A percentile compares a stretch with the other conserved stretches of the same genome.
phyloP scores from a whole-genome alignment of 192 early-diverging fungal genomes.

The Gryganskiella cystojenkinii region DNA sequence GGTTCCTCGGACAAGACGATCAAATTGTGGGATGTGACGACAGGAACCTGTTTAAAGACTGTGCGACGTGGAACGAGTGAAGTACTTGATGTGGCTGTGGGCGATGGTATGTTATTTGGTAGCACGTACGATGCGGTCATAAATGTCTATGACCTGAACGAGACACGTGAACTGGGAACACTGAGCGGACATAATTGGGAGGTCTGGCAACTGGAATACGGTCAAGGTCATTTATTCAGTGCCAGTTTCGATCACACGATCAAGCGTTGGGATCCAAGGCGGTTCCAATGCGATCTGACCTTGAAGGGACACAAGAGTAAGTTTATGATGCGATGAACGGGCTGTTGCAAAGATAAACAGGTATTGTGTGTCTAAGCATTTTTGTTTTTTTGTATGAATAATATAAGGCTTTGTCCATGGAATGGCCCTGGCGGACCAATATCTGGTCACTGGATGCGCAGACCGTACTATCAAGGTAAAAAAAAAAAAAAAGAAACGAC shows the following conservation, averaged over 20 bases:
- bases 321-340: neutral
- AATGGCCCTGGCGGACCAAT: slow-evolving; percentile 43
- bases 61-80: slow-evolving; percentile 58
- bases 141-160: slow-evolving; percentile 48
- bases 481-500: too few species aligned
- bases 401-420: slow-evolving; percentile 59
- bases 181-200: slow-evolving; percentile 66
- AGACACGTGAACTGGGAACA: slow-evolving; percentile 30
- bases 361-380: too few species aligned
- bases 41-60: slow-evolving; percentile 55
- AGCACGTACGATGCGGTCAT: slow-evolving; percentile 67
- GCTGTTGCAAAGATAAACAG: too few species aligned
- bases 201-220: slow-evolving; percentile 63
- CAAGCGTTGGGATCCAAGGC: slow-evolving; percentile 52
- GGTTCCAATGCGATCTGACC: slow-evolving; percentile 39
- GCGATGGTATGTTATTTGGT: slow-evolving; percentile 64
- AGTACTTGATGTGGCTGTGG: slow-evolving; percentile 61
- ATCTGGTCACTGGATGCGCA: slow-evolving; percentile 56
- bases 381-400: slow-evolving; percentile 83
- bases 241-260: slow-evolving; percentile 58
- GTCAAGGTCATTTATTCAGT: slow-evolving; percentile 51
- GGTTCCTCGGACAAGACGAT: slow-evolving; percentile 48
- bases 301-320: slow-evolving; percentile 54
- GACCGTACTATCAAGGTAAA: slow-evolving; percentile 56
- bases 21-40: slow-evolving; percentile 64